These are phyloP conservation scores for Acanthamoeba healyi DNA, from an alignment of 208 protist genomes.

Conservation along the genomic window DNA sequence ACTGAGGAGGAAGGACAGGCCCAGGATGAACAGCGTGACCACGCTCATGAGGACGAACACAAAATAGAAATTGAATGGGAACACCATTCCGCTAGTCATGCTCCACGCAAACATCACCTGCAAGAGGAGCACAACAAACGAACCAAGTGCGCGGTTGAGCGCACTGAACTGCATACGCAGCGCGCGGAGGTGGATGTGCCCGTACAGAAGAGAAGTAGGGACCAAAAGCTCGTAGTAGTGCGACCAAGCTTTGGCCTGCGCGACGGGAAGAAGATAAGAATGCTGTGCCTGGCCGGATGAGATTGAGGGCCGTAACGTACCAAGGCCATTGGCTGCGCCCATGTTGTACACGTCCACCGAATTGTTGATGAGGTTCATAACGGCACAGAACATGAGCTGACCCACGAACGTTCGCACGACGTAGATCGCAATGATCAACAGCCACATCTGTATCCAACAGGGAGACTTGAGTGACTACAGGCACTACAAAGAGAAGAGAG, in stretches of 20 bases:
- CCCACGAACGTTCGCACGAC: constrained; percentile 9
- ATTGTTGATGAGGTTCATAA: constrained; percentile 58
- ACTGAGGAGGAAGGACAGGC: background rate
- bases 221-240: constrained; percentile 6
- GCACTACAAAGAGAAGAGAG: background rate
- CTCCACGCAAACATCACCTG: constrained; percentile 56
- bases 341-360: constrained; percentile 24
- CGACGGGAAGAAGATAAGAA: too few species aligned
- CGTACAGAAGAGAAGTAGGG: constrained; percentile 36
- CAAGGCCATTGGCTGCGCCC: constrained; percentile 17
- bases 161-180: background rate
- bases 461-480: background rate
- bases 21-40: background rate
- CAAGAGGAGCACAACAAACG: background rate
- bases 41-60: constrained; percentile 30
- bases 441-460: background rate
- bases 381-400: background rate
- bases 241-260: constrained; percentile 38
- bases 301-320: too few species aligned
- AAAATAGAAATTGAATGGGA: constrained; percentile 50
- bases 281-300: too few species aligned
- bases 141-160: too few species aligned
- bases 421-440: background rate
- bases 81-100: constrained; percentile 5
- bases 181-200: too few species aligned